Base-by-base conservation (phyloP, 768 basidiomycete species). In the Termitomyces sp. region DNA sequence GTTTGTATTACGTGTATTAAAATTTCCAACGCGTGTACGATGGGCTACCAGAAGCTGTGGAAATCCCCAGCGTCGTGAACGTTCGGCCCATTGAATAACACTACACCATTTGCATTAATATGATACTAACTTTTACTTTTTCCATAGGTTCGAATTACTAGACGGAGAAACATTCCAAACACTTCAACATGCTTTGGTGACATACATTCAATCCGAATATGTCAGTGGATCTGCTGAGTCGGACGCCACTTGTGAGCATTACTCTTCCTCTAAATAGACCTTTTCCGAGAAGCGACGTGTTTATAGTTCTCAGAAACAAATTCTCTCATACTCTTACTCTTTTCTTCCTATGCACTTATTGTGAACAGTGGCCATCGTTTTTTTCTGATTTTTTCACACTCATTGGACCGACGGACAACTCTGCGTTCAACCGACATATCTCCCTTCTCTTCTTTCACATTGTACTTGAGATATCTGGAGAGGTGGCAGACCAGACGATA, bases 401-500 rank as follows among this genome's bases (percentile, higher is more conserved):
- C 64, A 84, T 92, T 60, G 86, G 80, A 25, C 78, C 82, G 28
- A 66, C 82, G 28, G 76, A 85, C 59, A 79, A 84, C 10, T 74
- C 81, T 40, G 76, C 81, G 25, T 85, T 88, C 73, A 96, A 95
- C 68, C 83, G 83, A 43, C 90, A 95, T 65, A 82, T 96, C 32
- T 89, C 89, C 21, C 79, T 94, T 28, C 81, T 99, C 56, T 85
- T 97, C 69, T 91, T 98, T 69, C 94, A 91, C 65, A 79, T 98
- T 63, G 79, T 99, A 43, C 84, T 90, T 57, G 97, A 99, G 70
- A 95, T 98, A 53, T 95, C 94, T 0, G 90, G 91, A 12, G 97
- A 99, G 71, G 90, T 98, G n/a, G 93, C 93, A 49, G 97, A 99
- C 74, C 89, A 92, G 65, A 84, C 93, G 59, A 84, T 98, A 64